phyloP scores from a whole-genome alignment of 768 basidiomycete genomes.

The Termitomyces sp. region DNA sequence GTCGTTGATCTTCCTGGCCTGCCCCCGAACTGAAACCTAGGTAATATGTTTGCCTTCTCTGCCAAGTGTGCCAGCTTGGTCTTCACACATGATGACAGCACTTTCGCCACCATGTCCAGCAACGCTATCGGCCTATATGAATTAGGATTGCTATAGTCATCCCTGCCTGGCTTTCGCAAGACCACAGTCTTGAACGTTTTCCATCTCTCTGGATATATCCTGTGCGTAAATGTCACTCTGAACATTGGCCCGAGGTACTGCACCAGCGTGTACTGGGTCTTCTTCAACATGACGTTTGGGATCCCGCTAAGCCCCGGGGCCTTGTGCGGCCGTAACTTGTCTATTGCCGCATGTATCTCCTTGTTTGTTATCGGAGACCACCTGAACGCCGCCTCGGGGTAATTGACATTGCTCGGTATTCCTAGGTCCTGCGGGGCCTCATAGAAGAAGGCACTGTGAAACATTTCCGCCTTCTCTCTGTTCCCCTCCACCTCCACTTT shows the following conservation, averaged over 20 bases:
- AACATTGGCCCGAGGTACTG: slow-evolving; percentile 23
- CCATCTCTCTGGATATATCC: slow-evolving; percentile 22
- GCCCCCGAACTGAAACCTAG: slow-evolving; percentile 22
- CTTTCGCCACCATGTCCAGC: not conserved
- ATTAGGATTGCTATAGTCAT: slow-evolving; percentile 25
- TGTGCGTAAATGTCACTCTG: slow-evolving; percentile 19
- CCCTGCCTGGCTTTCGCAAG: slow-evolving; percentile 29
- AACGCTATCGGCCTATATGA: slow-evolving; percentile 22
- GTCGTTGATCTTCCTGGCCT: slow-evolving; percentile 23
- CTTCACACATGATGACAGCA: slow-evolving; percentile 20
- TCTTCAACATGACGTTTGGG: slow-evolving; percentile 27
- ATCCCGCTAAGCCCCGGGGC: slow-evolving; percentile 9
- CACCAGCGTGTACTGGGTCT: slow-evolving; percentile 17
- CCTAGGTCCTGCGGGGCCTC: not conserved
- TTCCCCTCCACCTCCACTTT: slow-evolving; percentile 13
- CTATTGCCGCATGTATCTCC: slow-evolving; percentile 21
- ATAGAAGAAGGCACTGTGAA: slow-evolving; percentile 25
- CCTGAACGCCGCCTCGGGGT: slow-evolving; percentile 8
- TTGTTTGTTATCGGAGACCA: slow-evolving; percentile 17
- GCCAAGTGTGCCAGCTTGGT: slow-evolving; percentile 11
- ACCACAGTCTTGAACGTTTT: slow-evolving; percentile 22
- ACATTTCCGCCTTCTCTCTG: slow-evolving; percentile 17
- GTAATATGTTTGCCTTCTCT: slow-evolving; percentile 15
- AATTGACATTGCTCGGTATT: too few species aligned
- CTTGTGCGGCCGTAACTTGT: slow-evolving; percentile 28